phyloP scores from a whole-genome alignment of 495 filamentous ascomycete genomes.

The Mytilinidion resinicola region DNA sequence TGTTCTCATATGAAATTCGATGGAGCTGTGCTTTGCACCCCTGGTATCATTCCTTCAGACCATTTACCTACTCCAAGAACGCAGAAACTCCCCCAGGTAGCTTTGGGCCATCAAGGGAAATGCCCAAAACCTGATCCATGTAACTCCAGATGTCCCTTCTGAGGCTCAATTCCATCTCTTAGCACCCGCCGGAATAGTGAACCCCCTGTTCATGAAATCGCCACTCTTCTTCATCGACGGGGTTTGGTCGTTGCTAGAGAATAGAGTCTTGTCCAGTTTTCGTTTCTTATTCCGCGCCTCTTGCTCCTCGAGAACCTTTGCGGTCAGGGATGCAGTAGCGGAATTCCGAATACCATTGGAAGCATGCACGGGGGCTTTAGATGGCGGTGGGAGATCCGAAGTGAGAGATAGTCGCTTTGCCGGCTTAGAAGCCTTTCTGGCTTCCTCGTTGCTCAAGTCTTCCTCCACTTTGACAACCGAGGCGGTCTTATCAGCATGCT shows the following conservation, averaged over 20 bases:
- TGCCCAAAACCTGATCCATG: no score
- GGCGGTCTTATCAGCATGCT: conserved; percentile 41
- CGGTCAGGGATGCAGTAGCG: conserved; percentile 75
- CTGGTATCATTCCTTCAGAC: no score
- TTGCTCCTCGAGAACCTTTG: conserved; percentile 78
- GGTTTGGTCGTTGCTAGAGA: conserved; percentile 48
- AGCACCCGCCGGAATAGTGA: conserved; percentile 49
- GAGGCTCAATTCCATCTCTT: conserved; percentile 23
- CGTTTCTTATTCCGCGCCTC: conserved; percentile 72
- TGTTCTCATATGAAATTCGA: no score
- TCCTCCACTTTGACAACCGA: background rate
- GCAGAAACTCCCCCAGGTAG: no score
- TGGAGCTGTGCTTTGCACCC: no score
- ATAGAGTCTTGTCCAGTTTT: conserved; percentile 65
- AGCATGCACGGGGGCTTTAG: background rate
- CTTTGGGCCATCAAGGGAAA: no score
- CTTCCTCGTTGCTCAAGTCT: conserved; percentile 24
- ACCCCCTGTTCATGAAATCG: conserved; percentile 78
- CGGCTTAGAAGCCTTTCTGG: conserved; percentile 8
- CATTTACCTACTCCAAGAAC: no score
- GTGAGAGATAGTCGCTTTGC: background rate
- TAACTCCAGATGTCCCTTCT: no score
- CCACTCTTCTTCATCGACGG: conserved; percentile 43
- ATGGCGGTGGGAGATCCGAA: background rate
- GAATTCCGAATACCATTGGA: conserved; percentile 69